A percentile compares a stretch with the other conserved stretches of the same genome.
These are phyloP conservation scores for Elongisporangium anandrum DNA, from an alignment of 352 stramenopile species.

Conservation along the genomic window DNA sequence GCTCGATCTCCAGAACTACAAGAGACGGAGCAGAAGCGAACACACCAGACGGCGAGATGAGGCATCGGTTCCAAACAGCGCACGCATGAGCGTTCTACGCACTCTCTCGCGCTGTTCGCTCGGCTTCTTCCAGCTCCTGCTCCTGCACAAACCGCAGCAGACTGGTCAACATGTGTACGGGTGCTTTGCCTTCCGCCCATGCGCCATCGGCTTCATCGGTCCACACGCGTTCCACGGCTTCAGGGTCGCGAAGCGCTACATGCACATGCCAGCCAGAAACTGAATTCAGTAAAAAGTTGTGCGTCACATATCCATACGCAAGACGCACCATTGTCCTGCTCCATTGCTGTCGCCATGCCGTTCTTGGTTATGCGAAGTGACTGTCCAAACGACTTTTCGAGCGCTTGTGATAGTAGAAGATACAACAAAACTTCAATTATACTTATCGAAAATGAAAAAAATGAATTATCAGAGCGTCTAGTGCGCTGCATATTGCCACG, in stretches of 20 bases:
- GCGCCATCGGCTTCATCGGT: conserved; percentile 55
- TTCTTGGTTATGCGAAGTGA: not conserved
- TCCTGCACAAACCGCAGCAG: conserved; percentile 59
- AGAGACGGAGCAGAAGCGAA: not conserved
- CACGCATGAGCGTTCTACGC: conserved; percentile 5
- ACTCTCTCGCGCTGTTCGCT: conserved; percentile 47
- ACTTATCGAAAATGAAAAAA: not conserved
- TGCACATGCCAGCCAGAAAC: not conserved
- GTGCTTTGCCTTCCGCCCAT: conserved; percentile 57
- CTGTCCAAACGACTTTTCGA: not conserved
- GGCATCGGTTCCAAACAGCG: not conserved
- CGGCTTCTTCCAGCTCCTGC: conserved; percentile 41
- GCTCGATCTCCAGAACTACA: conserved; percentile 52
- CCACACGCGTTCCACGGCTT: conserved; percentile 55
- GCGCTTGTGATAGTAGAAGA: not conserved
- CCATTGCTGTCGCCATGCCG: not conserved
- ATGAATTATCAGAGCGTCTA: not conserved
- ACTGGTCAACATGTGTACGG: conserved; percentile 45
- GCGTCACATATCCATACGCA: not conserved
- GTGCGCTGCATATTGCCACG: conserved; percentile 10
- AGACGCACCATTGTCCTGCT: not conserved
- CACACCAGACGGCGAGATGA: not conserved
- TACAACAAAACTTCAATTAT: not conserved
- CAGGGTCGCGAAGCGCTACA: conserved; percentile 16
- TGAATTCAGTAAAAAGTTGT: not conserved